Percentiles rank a stretch among this genome's conserved stretches.
These are phyloP conservation scores for Elsinoe australis DNA, from an alignment of 2,329 filamentous ascomycete species.

Conservation along the genomic window DNA sequence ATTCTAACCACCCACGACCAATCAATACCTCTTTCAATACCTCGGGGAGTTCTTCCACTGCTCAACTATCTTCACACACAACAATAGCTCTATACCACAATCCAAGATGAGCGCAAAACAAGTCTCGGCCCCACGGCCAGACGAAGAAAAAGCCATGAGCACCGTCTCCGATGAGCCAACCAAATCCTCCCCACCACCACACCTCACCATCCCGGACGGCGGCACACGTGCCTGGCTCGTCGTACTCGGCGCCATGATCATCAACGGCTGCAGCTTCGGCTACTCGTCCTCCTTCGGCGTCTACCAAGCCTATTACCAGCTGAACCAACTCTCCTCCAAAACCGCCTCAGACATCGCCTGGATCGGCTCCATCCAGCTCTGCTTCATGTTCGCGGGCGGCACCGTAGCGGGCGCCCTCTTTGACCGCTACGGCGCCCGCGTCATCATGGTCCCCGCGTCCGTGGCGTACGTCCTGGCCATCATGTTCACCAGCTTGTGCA, in stretches of 20 bases:
- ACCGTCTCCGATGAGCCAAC: background rate
- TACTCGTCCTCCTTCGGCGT: conserved; percentile 16
- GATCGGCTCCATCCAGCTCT: conserved; percentile 43
- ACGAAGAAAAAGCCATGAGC: conserved; percentile 10
- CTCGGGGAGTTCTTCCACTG: too few relatives aligned
- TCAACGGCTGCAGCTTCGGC: conserved; percentile 17
- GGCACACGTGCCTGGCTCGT: conserved; percentile 19
- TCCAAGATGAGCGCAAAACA: background rate
- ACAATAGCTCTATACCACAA: background rate
- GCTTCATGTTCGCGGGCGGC: conserved; percentile 42
- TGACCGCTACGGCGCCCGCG: conserved; percentile 37
- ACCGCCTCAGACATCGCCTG: conserved; percentile 36
- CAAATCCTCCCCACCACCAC: background rate
- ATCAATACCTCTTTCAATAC: too few relatives aligned
- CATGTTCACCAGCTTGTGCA: conserved; percentile 44
- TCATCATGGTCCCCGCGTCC: conserved; percentile 34
- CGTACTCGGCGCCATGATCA: conserved; percentile 18
- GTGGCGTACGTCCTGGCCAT: conserved; percentile 40
- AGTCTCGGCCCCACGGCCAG: background rate
- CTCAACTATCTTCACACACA: background rate
- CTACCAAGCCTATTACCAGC: conserved; percentile 21
- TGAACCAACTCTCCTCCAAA: background rate
- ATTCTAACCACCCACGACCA: too few relatives aligned
- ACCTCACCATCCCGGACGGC: conserved; percentile 16
- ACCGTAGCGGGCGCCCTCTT: conserved; percentile 43